Evolutionary conservation across 78 protist genomes (phyloP).

Genomic region (Isochrysis galbana): DNA sequence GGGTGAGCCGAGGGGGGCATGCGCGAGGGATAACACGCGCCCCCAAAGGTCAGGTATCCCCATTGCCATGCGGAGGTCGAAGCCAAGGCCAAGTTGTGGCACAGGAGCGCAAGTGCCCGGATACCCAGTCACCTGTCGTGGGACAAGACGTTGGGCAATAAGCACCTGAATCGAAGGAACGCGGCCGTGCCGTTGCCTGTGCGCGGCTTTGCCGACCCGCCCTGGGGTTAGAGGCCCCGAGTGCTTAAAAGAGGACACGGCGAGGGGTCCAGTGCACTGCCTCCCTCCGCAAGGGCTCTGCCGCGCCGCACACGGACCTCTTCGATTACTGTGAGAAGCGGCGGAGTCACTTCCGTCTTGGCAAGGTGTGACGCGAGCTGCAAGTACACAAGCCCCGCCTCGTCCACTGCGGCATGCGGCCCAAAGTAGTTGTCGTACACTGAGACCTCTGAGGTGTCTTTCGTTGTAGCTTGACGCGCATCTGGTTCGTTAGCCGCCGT

Average conservation of each 20-base stretch:
- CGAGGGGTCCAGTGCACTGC: too few species aligned
- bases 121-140: too few species aligned
- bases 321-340: slow-evolving; percentile 87
- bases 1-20: slow-evolving; percentile 27
- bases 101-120: slow-evolving; percentile 88
- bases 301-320: too few species aligned
- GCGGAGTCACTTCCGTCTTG: slow-evolving; percentile 19
- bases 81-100: slow-evolving; percentile 91
- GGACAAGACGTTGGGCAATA: too few species aligned
- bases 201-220: too few species aligned
- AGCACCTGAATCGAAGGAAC: too few species aligned
- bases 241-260: too few species aligned
- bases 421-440: slow-evolving; percentile 89
- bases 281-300: too few species aligned
- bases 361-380: slow-evolving; percentile 29
- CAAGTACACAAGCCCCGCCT: slow-evolving; percentile 60
- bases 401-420: slow-evolving; percentile 74
- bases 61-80: slow-evolving; percentile 84
- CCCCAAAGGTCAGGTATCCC: slow-evolving; percentile 37
- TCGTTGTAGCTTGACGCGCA: too few species aligned
- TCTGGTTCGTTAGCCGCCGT: too few species aligned
- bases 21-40: slow-evolving; percentile 37
- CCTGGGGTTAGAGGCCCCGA: too few species aligned
- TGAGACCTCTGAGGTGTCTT: slow-evolving; percentile 55
- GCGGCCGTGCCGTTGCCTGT: too few species aligned